Percentiles rank a stretch among this genome's conserved stretches.
Conservation (phyloP, 179 eudicot species). For the Dionaea muscipula region DNA sequence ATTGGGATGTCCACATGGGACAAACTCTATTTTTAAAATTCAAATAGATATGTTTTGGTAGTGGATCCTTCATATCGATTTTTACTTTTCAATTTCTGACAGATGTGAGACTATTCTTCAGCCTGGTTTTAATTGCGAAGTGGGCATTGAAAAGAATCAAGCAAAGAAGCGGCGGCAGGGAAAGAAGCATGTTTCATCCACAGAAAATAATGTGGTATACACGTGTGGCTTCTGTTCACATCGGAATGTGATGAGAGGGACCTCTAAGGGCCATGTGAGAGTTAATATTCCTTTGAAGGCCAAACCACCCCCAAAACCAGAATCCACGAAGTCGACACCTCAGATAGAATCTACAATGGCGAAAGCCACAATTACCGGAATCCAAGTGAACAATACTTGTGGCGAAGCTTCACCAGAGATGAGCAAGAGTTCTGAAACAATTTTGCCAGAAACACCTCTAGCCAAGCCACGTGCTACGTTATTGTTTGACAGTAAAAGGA, state of each 20-base stretch:
- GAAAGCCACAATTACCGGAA: constrained; percentile 9
- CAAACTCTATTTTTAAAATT: too few species aligned
- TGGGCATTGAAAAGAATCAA: constrained; percentile 56
- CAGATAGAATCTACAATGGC: constrained; percentile 8
- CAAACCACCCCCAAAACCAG: constrained; percentile 7
- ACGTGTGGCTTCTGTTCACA: constrained; percentile 68
- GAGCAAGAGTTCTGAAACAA: constrained; percentile 8
- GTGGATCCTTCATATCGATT: too few species aligned
- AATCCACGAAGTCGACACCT: constrained; percentile 3
- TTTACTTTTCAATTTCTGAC: too few species aligned
- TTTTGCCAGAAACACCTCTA: constrained; percentile 27
- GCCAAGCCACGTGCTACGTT: constrained; percentile 23
- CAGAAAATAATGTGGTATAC: constrained; percentile 54
- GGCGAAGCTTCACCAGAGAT: constrained; percentile 17
- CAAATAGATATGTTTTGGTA: too few species aligned
- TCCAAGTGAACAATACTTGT: constrained; percentile 2
- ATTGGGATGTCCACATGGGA: too few species aligned
- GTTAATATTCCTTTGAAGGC: constrained; percentile 37
- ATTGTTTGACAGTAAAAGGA: constrained; percentile 44
- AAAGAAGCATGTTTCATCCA: constrained; percentile 22
- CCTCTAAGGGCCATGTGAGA: constrained; percentile 49
- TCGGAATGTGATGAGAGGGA: constrained; percentile 55
- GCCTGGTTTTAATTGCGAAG: constrained; percentile 74
- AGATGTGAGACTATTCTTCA: constrained; percentile 82
- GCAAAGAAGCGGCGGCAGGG: constrained; percentile 20